Evolutionary conservation across 2,329 filamentous ascomycete species (phyloP).

Genomic region (Fusarium pseudograminearum): DNA sequence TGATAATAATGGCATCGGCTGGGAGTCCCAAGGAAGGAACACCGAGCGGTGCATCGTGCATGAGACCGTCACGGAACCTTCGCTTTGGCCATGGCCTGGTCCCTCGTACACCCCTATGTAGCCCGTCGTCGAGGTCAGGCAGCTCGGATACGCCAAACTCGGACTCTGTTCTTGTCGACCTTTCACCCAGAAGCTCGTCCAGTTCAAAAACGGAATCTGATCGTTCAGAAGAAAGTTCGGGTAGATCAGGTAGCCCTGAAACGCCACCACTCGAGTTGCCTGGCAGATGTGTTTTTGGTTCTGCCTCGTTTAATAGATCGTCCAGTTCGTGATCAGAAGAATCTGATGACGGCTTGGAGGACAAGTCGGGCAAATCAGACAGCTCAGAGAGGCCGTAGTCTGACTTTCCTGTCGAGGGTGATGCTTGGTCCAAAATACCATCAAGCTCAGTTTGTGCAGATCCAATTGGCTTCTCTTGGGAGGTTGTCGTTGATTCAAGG

Average conservation of each 20-base stretch:
- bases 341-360: not conserved
- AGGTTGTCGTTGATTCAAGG: not conserved
- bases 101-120: not conserved
- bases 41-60: constrained; percentile 49
- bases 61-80: constrained; percentile 44
- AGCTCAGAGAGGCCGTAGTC: not conserved
- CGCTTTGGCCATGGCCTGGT: not conserved
- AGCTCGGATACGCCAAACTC: not conserved
- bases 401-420: not conserved
- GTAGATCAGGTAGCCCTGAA: constrained; percentile 2
- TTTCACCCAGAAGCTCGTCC: constrained; percentile 1
- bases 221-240: not conserved
- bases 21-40: constrained; percentile 52
- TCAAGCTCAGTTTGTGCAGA: not conserved
- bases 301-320: not conserved
- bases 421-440: not conserved
- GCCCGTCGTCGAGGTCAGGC: constrained; percentile 15
- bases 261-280: not conserved
- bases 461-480: constrained; percentile 2
- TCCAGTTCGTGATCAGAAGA: not conserved
- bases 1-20: constrained; percentile 62
- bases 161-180: not conserved
- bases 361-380: not conserved
- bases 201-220: not conserved
- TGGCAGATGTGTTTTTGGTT: not conserved